Base-by-base conservation (phyloP, 306 rosid genomes). In the Fragaria vesca region DNA sequence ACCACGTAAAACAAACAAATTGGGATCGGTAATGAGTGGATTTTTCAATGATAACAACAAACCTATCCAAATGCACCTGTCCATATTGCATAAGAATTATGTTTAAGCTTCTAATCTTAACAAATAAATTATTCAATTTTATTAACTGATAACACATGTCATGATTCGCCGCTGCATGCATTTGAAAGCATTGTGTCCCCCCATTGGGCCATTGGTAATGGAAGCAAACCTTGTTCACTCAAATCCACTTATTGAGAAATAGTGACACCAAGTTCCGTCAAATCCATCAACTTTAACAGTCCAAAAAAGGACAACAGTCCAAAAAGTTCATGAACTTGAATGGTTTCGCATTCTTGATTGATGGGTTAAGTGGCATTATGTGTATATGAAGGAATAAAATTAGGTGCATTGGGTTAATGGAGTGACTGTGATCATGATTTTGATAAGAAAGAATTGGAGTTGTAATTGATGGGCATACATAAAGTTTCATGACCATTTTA, bases 351-450 rank as follows among this genome's bases (percentile, higher is more conserved):
- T 68, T 80, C 68, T 85, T 87, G 89, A 89, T 85, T 78, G 89
- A 87, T 78, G 83, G 86, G 84, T 77, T 81, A 47, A 75, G 86
- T 79, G 84, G 74, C 91, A 86, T 89, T 72, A 88, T 32, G 82
- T 17, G 71, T 80, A 66, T 80, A 66, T 85, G 51, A 69, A 72
- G 63, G 75, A 73, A 60, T 61, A 61, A 57, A 51, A 38, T 69
- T 48, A 52, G 48, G 76, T 77, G 89, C 92, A 86, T 79, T 89
- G 80, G 80, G 84, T 68, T 85, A 82, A 92, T 89, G 98, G 84
- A 66, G 90, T 52, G 76, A 91, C 98, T 93, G 98, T 91, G 81
- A 83, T 82, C 86, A 90, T 93, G 87, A 87, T 89, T 81, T 88
- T 82, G 87, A 83, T 65, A 86, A 81, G 89, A 86, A 81, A 66